These are phyloP conservation scores for Abrus precatorius DNA, from an alignment of 306 rosid genomes.

Conservation along the genomic window DNA sequence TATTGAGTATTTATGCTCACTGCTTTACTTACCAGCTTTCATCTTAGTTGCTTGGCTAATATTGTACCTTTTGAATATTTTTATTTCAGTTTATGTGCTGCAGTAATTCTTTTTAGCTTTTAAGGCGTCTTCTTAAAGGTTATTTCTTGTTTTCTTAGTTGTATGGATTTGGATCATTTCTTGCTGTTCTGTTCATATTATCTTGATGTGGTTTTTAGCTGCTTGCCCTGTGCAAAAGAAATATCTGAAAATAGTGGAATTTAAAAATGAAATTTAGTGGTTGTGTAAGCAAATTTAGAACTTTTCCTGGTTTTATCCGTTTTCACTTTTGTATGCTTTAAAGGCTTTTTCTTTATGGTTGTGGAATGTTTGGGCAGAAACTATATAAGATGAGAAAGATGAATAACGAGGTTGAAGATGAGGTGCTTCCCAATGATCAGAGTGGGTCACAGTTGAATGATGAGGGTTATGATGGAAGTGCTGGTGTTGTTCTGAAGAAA, in stretches of 20 bases:
- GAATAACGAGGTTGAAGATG: slow-evolving; percentile 70
- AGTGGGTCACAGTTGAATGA: slow-evolving; percentile 59
- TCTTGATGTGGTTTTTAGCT: slow-evolving; percentile 25
- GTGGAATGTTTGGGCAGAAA: slow-evolving; percentile 54
- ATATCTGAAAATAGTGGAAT: slow-evolving; percentile 28
- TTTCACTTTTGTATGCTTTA: slow-evolving; percentile 14
- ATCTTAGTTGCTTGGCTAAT: slow-evolving; percentile 31
- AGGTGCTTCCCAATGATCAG: slow-evolving; percentile 55
- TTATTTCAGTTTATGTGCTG: slow-evolving; percentile 17
- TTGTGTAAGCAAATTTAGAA: slow-evolving; percentile 26
- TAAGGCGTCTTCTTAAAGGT: background rate
- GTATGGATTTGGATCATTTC: slow-evolving; percentile 17
- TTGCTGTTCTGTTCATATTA: slow-evolving; percentile 19
- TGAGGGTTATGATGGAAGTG: slow-evolving; percentile 64
- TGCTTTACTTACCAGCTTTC: slow-evolving; percentile 19
- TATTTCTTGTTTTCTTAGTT: slow-evolving; percentile 13
- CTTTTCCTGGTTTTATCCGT: slow-evolving; percentile 35
- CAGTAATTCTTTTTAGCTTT: slow-evolving; percentile 32
- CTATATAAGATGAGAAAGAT: slow-evolving; percentile 63
- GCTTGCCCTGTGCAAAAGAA: background rate
- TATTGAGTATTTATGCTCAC: slow-evolving; percentile 23
- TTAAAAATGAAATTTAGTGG: slow-evolving; percentile 14
- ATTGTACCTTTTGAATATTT: slow-evolving; percentile 32
- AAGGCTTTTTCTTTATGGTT: slow-evolving; percentile 32
- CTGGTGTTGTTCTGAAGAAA: slow-evolving; percentile 72